Conservation (phyloP, 306 rosid species). For the Vicia faba region DNA sequence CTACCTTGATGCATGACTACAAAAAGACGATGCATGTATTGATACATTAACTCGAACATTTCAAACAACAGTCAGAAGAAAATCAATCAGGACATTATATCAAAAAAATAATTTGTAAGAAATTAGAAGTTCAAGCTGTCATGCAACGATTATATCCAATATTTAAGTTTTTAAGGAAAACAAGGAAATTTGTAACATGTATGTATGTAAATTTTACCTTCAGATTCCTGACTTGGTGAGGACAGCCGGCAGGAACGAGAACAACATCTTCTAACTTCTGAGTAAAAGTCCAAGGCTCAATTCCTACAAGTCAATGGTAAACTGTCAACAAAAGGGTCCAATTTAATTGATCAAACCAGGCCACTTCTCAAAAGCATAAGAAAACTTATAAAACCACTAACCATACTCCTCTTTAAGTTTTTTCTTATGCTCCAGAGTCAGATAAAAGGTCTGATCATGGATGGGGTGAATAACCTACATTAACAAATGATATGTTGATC, state of each 20-base stretch:
- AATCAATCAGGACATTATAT: not conserved
- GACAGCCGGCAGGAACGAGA: slow-evolving; percentile 46
- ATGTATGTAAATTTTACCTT: slow-evolving; percentile 28
- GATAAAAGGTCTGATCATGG: slow-evolving; percentile 73
- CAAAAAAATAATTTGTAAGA: not conserved
- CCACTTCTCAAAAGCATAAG: not conserved
- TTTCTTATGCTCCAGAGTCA: slow-evolving; percentile 64
- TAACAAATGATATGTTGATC: slow-evolving; percentile 15
- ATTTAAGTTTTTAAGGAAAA: too few species aligned
- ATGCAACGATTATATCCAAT: too few species aligned
- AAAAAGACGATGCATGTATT: slow-evolving; percentile 14
- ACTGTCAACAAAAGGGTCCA: not conserved
- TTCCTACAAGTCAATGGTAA: slow-evolving; percentile 35
- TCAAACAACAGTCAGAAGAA: not conserved
- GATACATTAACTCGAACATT: not conserved
- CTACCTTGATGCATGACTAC: slow-evolving; percentile 89
- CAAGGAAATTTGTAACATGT: not conserved
- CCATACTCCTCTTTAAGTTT: slow-evolving; percentile 82
- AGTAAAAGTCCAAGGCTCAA: slow-evolving; percentile 49
- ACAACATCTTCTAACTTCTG: slow-evolving; percentile 48
- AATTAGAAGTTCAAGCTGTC: too few species aligned
- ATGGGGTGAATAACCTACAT: slow-evolving; percentile 67
- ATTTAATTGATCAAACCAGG: not conserved
- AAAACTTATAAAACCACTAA: slow-evolving; percentile 34
- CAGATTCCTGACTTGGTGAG: slow-evolving; percentile 48